phyloP scores from a whole-genome alignment of 768 basidiomycete species.

The Clathrus columnatus region DNA sequence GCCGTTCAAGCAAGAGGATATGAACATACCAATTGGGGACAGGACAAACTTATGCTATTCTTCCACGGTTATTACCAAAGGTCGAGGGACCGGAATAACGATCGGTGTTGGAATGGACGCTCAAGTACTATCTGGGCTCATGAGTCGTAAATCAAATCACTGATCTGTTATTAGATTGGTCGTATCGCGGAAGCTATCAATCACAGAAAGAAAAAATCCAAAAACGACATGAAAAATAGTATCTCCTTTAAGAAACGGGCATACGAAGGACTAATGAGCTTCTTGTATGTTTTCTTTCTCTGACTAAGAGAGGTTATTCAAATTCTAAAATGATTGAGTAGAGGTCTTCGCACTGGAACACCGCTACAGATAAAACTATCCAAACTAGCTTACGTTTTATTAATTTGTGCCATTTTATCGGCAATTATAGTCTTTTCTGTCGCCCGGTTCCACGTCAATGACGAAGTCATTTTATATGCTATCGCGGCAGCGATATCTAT shows the following conservation, averaged over 20 bases:
- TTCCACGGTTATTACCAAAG: slow-evolving; percentile 38
- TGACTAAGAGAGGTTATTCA: background rate
- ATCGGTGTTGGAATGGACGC: slow-evolving; percentile 45
- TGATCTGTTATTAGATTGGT: background rate
- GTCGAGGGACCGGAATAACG: slow-evolving; percentile 39
- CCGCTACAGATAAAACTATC: slow-evolving; percentile 17
- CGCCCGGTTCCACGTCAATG: slow-evolving; percentile 12
- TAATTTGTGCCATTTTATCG: slow-evolving; percentile 15
- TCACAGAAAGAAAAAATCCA: background rate
- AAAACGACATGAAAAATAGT: background rate
- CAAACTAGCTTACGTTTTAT: slow-evolving; percentile 17
- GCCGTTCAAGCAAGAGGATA: slow-evolving; percentile 22
- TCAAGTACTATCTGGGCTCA: slow-evolving; percentile 29
- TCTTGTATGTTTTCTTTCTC: background rate
- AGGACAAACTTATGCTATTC: slow-evolving; percentile 36
- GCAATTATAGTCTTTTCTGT: slow-evolving; percentile 18
- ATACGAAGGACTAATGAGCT: background rate
- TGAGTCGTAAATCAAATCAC: background rate
- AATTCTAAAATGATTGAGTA: background rate
- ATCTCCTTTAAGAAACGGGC: background rate
- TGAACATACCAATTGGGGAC: slow-evolving; percentile 31
- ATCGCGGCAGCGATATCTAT: slow-evolving; percentile 12
- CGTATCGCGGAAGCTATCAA: background rate
- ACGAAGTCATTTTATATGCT: slow-evolving; percentile 19
- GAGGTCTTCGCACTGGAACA: slow-evolving; percentile 19